phyloP scores from a whole-genome alignment of 108 stramenopile genomes.

The Cyclotella kingstonii region DNA sequence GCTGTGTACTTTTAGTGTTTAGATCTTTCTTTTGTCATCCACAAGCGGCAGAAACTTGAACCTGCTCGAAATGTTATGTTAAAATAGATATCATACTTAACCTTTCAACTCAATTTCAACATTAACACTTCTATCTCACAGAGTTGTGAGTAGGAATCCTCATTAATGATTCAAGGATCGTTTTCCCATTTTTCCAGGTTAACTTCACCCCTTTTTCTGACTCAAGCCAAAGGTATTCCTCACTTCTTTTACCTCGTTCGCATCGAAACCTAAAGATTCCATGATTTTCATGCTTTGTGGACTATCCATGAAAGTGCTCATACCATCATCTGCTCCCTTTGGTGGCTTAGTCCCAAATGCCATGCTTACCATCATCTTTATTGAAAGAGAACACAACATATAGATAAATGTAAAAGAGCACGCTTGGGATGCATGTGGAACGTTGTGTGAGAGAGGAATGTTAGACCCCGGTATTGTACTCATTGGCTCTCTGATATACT shows the following conservation, averaged over 20 bases:
- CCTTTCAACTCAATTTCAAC: too few species aligned
- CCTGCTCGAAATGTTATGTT: too few species aligned
- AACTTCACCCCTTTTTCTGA: background rate
- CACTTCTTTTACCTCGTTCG: slow-evolving; percentile 27
- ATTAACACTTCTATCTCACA: too few species aligned
- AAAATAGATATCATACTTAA: too few species aligned
- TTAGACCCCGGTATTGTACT: slow-evolving; percentile 15
- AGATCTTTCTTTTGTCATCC: too few species aligned
- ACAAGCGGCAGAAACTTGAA: too few species aligned
- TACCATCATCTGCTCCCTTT: slow-evolving; percentile 60
- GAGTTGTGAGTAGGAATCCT: too few species aligned
- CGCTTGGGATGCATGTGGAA: slow-evolving; percentile 52
- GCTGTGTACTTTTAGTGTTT: too few species aligned
- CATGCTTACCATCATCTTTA: slow-evolving; percentile 66
- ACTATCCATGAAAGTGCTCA: slow-evolving; percentile 53
- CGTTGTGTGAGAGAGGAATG: slow-evolving; percentile 20
- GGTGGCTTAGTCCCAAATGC: slow-evolving; percentile 61
- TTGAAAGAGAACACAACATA: slow-evolving; percentile 51
- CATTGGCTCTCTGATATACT: slow-evolving; percentile 4
- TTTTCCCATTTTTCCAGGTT: too few species aligned
- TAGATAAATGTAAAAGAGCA: slow-evolving; percentile 74
- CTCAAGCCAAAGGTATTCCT: slow-evolving; percentile 18
- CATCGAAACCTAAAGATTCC: slow-evolving; percentile 38
- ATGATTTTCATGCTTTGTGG: slow-evolving; percentile 43
- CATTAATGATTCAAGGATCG: too few species aligned